Conservation (phyloP, 2,329 filamentous ascomycete species). For the Pyricularia grisea region DNA sequence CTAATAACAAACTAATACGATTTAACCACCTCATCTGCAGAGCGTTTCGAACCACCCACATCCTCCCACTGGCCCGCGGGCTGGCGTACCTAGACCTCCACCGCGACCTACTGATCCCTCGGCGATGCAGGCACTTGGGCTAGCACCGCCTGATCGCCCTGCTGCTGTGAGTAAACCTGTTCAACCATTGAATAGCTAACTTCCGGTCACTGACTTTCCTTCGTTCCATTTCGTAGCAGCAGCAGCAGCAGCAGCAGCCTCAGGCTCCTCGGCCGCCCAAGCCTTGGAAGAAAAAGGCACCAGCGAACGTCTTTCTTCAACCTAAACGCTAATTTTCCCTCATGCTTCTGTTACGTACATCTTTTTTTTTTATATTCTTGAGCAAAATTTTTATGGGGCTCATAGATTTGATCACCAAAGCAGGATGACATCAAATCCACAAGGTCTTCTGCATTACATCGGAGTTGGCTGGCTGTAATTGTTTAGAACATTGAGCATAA, state of each 20-base stretch:
- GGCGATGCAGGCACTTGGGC: constrained; percentile 40
- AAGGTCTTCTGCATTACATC: not conserved
- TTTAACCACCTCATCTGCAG: not conserved
- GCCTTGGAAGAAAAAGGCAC: constrained; percentile 25
- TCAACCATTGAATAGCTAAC: no score
- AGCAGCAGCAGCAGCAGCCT: constrained; percentile 9
- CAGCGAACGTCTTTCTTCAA: constrained; percentile 35
- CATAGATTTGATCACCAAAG: not conserved
- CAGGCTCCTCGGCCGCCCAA: constrained; percentile 5
- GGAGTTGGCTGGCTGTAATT: not conserved
- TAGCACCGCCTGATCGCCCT: constrained; percentile 34
- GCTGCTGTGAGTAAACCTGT: constrained; percentile 14
- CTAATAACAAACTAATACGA: not conserved
- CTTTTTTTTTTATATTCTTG: not conserved
- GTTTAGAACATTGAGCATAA: not conserved
- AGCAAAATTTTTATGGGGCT: not conserved
- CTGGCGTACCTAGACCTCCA: constrained; percentile 11
- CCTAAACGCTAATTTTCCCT: constrained; percentile 11
- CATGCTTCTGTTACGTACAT: not conserved
- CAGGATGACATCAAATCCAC: not conserved
- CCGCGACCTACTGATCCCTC: constrained; percentile 32
- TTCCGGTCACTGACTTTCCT: not conserved
- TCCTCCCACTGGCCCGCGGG: constrained; percentile 10
- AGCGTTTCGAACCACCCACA: constrained; percentile 11
- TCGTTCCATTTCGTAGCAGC: not conserved